Base-by-base conservation (phyloP, 345 rosid species). In the Fremontodendron californicum region DNA sequence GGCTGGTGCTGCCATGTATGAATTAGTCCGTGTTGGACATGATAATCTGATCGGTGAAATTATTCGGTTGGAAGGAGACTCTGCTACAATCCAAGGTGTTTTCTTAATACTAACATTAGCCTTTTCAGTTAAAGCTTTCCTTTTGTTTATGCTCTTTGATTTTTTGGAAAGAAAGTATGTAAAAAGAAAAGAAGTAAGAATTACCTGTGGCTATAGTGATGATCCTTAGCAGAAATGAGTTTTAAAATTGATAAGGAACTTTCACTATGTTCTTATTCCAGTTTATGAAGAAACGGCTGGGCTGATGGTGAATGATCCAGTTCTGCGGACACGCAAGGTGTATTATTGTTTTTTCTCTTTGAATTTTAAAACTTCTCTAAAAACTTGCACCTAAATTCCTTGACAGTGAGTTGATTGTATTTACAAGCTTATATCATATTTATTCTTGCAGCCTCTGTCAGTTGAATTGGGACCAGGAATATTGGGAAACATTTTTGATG, bases 1-100 rank as follows among this genome's bases (percentile, higher is more conserved):
- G 99, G 97, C 90, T 25, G 99, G 99, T 73, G 99, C 99, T 77
- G 99, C 99, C 68, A 96, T 96, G 99, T 94, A 96, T 75, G 99
- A 96, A 83, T 85, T 96, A 57, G 99, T 96, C 73, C 99, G 99
- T 78, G 99, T 96, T 35, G 99, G 99, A 2, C 90, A 96, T 85
- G 98, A 96, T 86, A 91, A 92, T 33, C 83, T 94, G 78, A 96
- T 96, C 37, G 99, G 99, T 75, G 99, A 96, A 85, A 96, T 96
- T 78, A 96, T 96, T 66, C 90, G 99, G 64, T 85, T 96, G 84
- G 99, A 96, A 88, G 99, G 99, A 86, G 89, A 96, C 84, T 96
- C 99, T 73, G 99, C 99, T 2, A 96, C 98, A 15, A 92, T 96
- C 79, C 99, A 96, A 94, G 99, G 98, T 96, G 61, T 62, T 49